phyloP scores from a whole-genome alignment of 2,329 filamentous ascomycete species.

The Gnomoniopsis smithogilvyi region DNA sequence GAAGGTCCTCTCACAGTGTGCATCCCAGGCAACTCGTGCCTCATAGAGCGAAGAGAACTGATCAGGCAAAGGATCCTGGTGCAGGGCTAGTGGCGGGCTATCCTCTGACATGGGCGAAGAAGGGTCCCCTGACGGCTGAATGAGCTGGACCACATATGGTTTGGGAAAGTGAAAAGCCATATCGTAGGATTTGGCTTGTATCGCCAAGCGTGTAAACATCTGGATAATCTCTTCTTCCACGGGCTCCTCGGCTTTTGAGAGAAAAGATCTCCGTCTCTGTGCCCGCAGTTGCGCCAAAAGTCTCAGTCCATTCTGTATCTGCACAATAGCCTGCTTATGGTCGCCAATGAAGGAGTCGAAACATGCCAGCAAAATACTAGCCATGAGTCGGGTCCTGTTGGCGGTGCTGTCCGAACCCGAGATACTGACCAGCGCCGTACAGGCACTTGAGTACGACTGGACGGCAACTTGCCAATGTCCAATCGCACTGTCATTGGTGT shows the following conservation, averaged over 20 bases:
- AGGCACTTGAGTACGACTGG: conserved; percentile 56
- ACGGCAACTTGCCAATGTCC: conserved; percentile 59
- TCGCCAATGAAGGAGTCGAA: conserved; percentile 67
- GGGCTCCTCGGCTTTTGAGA: conserved; percentile 41
- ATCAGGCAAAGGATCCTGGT: conserved; percentile 37
- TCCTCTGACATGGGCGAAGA: conserved; percentile 41
- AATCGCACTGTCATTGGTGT: conserved; percentile 36
- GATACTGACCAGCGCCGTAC: conserved; percentile 46
- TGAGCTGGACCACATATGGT: conserved; percentile 56
- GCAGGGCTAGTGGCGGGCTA: conserved; percentile 38
- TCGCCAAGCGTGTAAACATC: conserved; percentile 61
- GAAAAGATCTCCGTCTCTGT: conserved; percentile 38
- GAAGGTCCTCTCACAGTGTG: conserved; percentile 53
- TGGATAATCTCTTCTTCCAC: conserved; percentile 58
- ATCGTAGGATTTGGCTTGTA: conserved; percentile 66
- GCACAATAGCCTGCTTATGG: conserved; percentile 57
- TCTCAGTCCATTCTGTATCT: conserved; percentile 57
- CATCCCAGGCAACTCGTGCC: conserved; percentile 55
- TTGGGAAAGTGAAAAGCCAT: conserved; percentile 66
- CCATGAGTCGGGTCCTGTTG: conserved; percentile 58
- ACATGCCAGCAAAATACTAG: conserved; percentile 62
- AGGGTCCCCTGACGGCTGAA: conserved; percentile 33
- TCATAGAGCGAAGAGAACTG: conserved; percentile 49
- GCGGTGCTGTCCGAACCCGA: conserved; percentile 39
- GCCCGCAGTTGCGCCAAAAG: conserved; percentile 51